Percentiles rank a stretch among this genome's conserved stretches.
These are phyloP conservation scores for Alternaria sp. DNA, from an alignment of 2,329 filamentous ascomycete species.

Conservation along the genomic window DNA sequence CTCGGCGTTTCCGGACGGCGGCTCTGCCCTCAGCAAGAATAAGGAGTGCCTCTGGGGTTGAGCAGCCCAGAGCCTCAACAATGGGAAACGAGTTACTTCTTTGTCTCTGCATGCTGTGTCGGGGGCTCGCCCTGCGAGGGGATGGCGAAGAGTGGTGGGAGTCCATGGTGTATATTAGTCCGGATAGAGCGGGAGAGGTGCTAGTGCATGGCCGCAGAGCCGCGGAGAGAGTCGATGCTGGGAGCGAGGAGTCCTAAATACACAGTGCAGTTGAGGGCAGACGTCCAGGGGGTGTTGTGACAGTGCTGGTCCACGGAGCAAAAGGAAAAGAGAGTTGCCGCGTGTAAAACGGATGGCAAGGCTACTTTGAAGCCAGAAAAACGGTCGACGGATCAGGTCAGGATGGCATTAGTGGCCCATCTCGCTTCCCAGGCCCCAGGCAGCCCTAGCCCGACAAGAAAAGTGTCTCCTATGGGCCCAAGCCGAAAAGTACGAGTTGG, in stretches of 20 bases:
- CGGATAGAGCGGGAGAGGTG: slow-evolving; percentile 23
- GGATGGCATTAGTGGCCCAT: slow-evolving; percentile 35
- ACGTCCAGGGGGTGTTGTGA: background rate
- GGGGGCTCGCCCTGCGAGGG: slow-evolving; percentile 22
- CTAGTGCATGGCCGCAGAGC: slow-evolving; percentile 32
- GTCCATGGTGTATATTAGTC: slow-evolving; percentile 30
- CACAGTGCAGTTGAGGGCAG: background rate
- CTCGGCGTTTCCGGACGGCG: slow-evolving; percentile 39
- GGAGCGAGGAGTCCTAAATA: background rate
- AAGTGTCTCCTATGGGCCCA: slow-evolving; percentile 25
- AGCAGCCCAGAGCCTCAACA: slow-evolving; percentile 43
- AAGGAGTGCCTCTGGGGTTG: slow-evolving; percentile 43
- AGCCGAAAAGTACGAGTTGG: slow-evolving; percentile 22
- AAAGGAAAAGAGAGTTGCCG: slow-evolving; percentile 11
- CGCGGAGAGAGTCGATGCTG: slow-evolving; percentile 18
- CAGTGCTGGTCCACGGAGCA: slow-evolving; percentile 1
- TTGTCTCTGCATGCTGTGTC: slow-evolving; percentile 34
- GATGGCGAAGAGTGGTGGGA: slow-evolving; percentile 31
- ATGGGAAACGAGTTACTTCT: slow-evolving; percentile 47
- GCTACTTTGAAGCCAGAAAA: slow-evolving; percentile 29
- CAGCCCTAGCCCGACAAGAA: slow-evolving; percentile 24
- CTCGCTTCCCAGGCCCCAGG: slow-evolving; percentile 24
- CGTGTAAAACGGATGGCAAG: slow-evolving; percentile 17
- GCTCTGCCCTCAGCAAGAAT: slow-evolving; percentile 45
- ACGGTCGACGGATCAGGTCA: slow-evolving; percentile 30